Evolutionary conservation across 2,329 filamentous ascomycete species (phyloP).

Genomic region (Sordariomycetes sp.): DNA sequence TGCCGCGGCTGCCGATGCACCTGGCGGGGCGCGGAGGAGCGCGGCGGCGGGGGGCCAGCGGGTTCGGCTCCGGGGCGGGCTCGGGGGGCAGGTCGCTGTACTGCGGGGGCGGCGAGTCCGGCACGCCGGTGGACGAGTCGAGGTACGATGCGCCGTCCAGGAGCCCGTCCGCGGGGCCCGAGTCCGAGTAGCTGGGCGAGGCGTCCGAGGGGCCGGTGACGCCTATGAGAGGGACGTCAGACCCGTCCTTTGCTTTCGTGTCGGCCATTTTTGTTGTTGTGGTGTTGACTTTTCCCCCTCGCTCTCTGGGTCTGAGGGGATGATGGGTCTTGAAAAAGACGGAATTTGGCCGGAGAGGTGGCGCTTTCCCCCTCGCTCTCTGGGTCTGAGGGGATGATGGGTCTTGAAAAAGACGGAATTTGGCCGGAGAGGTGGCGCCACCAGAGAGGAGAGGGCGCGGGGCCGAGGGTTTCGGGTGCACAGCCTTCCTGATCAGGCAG

Average conservation of each 20-base stretch:
- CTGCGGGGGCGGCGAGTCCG: slow-evolving; percentile 23
- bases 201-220: neutral
- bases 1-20: slow-evolving; percentile 3
- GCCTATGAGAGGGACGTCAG: neutral
- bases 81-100: slow-evolving; percentile 26
- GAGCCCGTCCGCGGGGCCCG: neutral
- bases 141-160: slow-evolving; percentile 12
- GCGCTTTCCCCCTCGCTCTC: neutral
- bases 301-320: neutral
- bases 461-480: neutral
- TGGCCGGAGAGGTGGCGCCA: neutral
- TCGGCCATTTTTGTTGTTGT: neutral
- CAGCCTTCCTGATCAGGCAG: neutral
- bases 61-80: slow-evolving; percentile 8
- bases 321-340: too few relatives aligned
- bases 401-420: neutral
- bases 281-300: neutral
- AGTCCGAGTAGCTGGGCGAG: neutral
- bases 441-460: neutral
- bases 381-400: neutral
- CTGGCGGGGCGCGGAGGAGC: slow-evolving; percentile 13
- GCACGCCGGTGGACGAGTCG: slow-evolving; percentile 24
- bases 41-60: slow-evolving; percentile 12
- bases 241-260: neutral
- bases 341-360: too few relatives aligned